Evolutionary conservation across 306 rosid genomes (phyloP).

Genomic region (Vicia villosa): DNA sequence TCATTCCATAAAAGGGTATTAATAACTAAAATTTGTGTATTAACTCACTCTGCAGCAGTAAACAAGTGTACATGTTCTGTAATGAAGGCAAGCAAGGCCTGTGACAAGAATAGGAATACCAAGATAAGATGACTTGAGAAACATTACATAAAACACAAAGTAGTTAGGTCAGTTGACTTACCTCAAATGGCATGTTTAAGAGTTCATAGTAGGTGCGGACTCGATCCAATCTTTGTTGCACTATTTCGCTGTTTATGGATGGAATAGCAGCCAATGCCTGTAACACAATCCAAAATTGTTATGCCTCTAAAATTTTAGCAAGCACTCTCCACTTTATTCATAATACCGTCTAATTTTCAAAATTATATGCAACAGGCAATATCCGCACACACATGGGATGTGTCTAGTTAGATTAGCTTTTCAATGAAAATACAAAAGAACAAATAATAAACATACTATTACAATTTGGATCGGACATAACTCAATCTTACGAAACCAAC

Average conservation of each 20-base stretch:
- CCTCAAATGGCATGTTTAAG: slow-evolving; percentile 99
- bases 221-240: slow-evolving; percentile 86
- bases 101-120: slow-evolving; percentile 39
- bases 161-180: slow-evolving; percentile 43
- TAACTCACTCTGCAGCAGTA: slow-evolving; percentile 72
- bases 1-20: slow-evolving; percentile 15
- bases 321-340: neutral
- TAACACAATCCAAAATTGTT: slow-evolving; percentile 39
- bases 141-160: slow-evolving; percentile 3
- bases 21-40: slow-evolving; percentile 30
- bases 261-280: slow-evolving; percentile 99
- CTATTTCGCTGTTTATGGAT: slow-evolving; percentile 76
- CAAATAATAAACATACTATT: neutral
- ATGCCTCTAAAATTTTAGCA: slow-evolving; percentile 19
- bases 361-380: neutral
- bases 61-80: slow-evolving; percentile 85
- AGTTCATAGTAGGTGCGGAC: slow-evolving; percentile 96
- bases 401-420: slow-evolving; percentile 6
- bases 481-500: no score
- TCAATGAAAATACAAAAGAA: neutral
- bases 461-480: no score
- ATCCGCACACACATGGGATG: neutral
- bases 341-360: neutral
- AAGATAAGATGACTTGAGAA: slow-evolving; percentile 33
- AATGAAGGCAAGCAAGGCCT: slow-evolving; percentile 97